Conservation (phyloP, 2,329 filamentous ascomycete genomes). For the Penicillium thymicola region DNA sequence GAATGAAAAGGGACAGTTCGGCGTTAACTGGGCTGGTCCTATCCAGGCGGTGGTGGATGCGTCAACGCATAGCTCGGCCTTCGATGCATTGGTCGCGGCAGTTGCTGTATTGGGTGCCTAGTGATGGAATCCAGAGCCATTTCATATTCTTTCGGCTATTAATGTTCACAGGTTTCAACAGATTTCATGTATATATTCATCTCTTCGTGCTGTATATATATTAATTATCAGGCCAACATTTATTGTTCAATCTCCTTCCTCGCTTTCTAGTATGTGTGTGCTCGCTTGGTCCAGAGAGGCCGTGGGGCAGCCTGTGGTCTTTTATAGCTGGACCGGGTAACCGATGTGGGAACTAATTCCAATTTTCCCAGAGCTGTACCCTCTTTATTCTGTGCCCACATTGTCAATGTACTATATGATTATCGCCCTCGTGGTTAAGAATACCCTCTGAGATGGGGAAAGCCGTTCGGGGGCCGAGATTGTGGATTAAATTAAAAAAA, state of each 20-base stretch:
- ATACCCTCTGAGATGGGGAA: conserved; percentile 54
- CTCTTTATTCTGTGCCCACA: conserved; percentile 47
- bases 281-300: conserved; percentile 7
- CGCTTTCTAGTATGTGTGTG: conserved; percentile 7
- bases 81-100: conserved; percentile 66
- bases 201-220: neutral
- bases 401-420: conserved; percentile 45
- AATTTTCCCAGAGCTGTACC: conserved; percentile 37
- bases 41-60: conserved; percentile 51
- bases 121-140: too few species aligned
- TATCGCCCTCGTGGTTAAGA: conserved; percentile 48
- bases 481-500: conserved; percentile 35
- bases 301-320: conserved; percentile 6
- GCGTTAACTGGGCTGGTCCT: conserved; percentile 65
- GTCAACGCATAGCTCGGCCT: conserved; percentile 61
- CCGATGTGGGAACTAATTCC: conserved; percentile 1
- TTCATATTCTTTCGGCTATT: neutral
- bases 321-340: conserved; percentile 9
- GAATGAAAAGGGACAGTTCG: conserved; percentile 51
- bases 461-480: conserved; percentile 50
- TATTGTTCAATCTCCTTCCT: neutral
- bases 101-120: conserved; percentile 9
- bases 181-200: neutral
- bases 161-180: neutral
- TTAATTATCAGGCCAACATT: neutral